Evolutionary conservation across 1,139 yeast genomes (phyloP).

Genomic region (Yamadazyma trypodendri): DNA sequence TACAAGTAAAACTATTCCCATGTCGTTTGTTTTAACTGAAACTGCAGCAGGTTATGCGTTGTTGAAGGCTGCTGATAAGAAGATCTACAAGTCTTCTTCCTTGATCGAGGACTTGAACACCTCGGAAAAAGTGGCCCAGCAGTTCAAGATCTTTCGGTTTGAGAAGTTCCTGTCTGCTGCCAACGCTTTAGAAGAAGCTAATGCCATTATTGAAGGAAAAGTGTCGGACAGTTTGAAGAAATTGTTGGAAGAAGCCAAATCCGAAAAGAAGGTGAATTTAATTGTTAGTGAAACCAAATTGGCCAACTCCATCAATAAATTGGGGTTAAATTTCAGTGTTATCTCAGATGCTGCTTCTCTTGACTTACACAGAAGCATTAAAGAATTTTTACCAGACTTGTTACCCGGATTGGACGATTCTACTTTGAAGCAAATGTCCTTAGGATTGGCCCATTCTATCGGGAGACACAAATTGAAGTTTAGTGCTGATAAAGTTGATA

Average conservation of each 20-base stretch:
- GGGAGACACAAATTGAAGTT: slow-evolving; percentile 98
- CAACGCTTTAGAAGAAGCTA: slow-evolving; percentile 93
- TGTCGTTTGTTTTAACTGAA: slow-evolving; percentile 96
- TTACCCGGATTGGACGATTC: slow-evolving; percentile 89
- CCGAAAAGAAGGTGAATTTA: slow-evolving; percentile 86
- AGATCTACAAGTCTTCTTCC: slow-evolving; percentile 81
- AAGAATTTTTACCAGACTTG: slow-evolving; percentile 89
- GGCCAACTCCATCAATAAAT: slow-evolving; percentile 93
- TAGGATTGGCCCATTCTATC: slow-evolving; percentile 95
- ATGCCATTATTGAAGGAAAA: slow-evolving; percentile 87
- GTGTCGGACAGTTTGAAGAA: slow-evolving; percentile 82
- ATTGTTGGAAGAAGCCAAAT: slow-evolving; percentile 75
- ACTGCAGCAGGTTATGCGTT: slow-evolving; percentile 98
- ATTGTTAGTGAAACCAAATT: slow-evolving; percentile 94
- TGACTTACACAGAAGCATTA: slow-evolving; percentile 92
- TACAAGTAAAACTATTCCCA: slow-evolving; percentile 19
- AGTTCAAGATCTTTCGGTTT: slow-evolving; percentile 90
- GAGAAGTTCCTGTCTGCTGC: slow-evolving; percentile 95
- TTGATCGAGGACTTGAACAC: slow-evolving; percentile 76
- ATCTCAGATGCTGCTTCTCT: slow-evolving; percentile 93
- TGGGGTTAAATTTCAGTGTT: slow-evolving; percentile 83
- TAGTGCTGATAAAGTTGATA: slow-evolving; percentile 96
- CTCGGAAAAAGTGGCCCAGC: slow-evolving; percentile 75
- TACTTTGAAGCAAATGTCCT: slow-evolving; percentile 88
- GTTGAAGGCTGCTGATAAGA: slow-evolving; percentile 95